A percentile compares a stretch with the other conserved stretches of the same genome.
Conservation (phyloP, 176 grass and related monocot species). For the Musa schizocarpa region DNA sequence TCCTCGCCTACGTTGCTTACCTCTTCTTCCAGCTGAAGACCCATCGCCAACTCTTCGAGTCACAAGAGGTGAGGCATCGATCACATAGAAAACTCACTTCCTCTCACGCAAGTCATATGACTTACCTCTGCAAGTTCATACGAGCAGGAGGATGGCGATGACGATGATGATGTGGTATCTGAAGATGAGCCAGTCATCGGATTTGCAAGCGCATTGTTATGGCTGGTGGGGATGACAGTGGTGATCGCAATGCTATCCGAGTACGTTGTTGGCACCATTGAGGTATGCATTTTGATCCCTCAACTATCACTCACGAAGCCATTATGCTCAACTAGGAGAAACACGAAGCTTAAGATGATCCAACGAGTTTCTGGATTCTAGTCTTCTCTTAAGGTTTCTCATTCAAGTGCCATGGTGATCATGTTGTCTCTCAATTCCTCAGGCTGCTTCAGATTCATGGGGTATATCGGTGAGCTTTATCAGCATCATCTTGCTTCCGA, state of each 20-base stretch:
- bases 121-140: neutral
- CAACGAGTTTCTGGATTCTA: too few relatives aligned
- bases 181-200: conserved; percentile 13
- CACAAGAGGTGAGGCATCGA: conserved; percentile 38
- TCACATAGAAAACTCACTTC: too few relatives aligned
- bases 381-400: too few relatives aligned
- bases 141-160: neutral
- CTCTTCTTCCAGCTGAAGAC: conserved; percentile 98
- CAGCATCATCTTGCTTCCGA: conserved; percentile 13
- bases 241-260: conserved; percentile 5
- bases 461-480: conserved; percentile 9
- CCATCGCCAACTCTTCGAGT: conserved; percentile 71
- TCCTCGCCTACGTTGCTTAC: conserved; percentile 64
- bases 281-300: conserved; percentile 3
- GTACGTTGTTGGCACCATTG: conserved; percentile 9
- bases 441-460: conserved; percentile 12
- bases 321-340: too few relatives aligned
- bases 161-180: neutral
- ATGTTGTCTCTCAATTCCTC: neutral
- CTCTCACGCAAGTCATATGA: neutral
- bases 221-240: conserved; percentile 5
- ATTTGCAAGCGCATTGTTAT: neutral
- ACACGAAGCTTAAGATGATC: too few relatives aligned
- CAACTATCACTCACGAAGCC: neutral
- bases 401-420: neutral